Percentiles rank a stretch among this genome's conserved stretches.
Evolutionary conservation across 352 stramenopile genomes (phyloP).

Genomic region (Globisporangium alternatum): DNA sequence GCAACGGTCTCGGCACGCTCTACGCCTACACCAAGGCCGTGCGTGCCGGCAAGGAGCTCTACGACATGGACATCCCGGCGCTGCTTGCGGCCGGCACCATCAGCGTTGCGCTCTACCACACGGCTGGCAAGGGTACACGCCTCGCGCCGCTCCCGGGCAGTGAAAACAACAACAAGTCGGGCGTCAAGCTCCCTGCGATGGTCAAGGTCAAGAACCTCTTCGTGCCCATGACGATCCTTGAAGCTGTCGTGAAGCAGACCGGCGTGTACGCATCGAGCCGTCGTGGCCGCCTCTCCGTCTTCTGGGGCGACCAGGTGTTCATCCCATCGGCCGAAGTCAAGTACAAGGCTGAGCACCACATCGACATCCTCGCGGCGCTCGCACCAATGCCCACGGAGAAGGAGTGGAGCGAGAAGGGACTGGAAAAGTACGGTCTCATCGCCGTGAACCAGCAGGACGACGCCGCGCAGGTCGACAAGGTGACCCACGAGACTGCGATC

Average conservation of each 20-base stretch:
- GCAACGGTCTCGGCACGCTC: slow-evolving; percentile 95
- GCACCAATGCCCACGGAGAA: slow-evolving; percentile 90
- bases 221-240: slow-evolving; percentile 96
- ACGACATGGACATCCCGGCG: slow-evolving; percentile 81
- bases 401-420: slow-evolving; percentile 94
- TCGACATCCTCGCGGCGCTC: slow-evolving; percentile 97
- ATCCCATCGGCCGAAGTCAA: slow-evolving; percentile 92
- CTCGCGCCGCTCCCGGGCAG: slow-evolving; percentile 94
- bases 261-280: slow-evolving; percentile 95
- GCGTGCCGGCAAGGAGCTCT: slow-evolving; percentile 79
- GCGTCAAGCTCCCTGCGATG: slow-evolving; percentile 96
- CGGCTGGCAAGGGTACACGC: slow-evolving; percentile 96
- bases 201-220: slow-evolving; percentile 83
- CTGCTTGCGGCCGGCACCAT: slow-evolving; percentile 77
- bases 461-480: slow-evolving; percentile 96
- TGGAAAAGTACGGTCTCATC: slow-evolving; percentile 99
- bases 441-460: slow-evolving; percentile 93
- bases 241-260: slow-evolving; percentile 98
- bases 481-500: slow-evolving; percentile 94
- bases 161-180: slow-evolving; percentile 99
- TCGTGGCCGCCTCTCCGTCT: slow-evolving; percentile 94
- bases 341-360: slow-evolving; percentile 94
- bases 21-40: slow-evolving; percentile 97
- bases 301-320: slow-evolving; percentile 99
- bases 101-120: slow-evolving; percentile 96